These are phyloP conservation scores for Cyathus striatus DNA, from an alignment of 768 basidiomycete genomes.

Conservation along the genomic window DNA sequence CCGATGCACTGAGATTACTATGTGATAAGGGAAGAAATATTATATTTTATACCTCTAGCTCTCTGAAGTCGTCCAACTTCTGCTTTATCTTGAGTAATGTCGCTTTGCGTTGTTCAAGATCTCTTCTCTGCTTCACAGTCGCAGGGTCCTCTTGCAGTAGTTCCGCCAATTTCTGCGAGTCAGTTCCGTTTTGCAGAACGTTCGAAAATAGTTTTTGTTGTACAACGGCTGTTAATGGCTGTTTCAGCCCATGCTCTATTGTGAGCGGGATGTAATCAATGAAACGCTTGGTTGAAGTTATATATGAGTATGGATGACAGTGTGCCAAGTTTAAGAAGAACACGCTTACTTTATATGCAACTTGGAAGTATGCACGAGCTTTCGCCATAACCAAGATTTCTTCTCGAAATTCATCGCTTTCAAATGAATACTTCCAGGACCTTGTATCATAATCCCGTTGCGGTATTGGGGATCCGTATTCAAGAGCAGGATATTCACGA, in stretches of 20 bases:
- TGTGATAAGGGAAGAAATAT: no score
- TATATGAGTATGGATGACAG: not conserved
- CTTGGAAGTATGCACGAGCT: constrained; percentile 53
- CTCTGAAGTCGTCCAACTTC: constrained; percentile 19
- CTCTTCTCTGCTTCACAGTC: constrained; percentile 21
- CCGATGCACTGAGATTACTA: no score
- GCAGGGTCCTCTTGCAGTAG: constrained; percentile 37
- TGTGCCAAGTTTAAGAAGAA: not conserved
- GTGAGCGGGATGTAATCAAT: constrained; percentile 48
- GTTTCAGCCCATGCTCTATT: constrained; percentile 41
- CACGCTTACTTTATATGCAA: constrained; percentile 42
- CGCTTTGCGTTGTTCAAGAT: constrained; percentile 18
- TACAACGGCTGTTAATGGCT: constrained; percentile 27
- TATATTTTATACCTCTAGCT: no score
- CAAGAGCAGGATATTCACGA: not conserved
- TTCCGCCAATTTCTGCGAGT: constrained; percentile 14
- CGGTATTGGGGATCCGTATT: not conserved
- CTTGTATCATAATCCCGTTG: not conserved
- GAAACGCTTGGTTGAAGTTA: constrained; percentile 46
- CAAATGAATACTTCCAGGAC: not conserved
- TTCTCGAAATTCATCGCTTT: constrained; percentile 17
- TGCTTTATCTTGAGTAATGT: constrained; percentile 27
- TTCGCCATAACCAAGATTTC: constrained; percentile 50
- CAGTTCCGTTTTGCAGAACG: constrained; percentile 25
- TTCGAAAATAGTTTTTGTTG: constrained; percentile 12